Base-by-base conservation (phyloP, 2,329 filamentous ascomycete genomes). In the Neonectria hederae region DNA sequence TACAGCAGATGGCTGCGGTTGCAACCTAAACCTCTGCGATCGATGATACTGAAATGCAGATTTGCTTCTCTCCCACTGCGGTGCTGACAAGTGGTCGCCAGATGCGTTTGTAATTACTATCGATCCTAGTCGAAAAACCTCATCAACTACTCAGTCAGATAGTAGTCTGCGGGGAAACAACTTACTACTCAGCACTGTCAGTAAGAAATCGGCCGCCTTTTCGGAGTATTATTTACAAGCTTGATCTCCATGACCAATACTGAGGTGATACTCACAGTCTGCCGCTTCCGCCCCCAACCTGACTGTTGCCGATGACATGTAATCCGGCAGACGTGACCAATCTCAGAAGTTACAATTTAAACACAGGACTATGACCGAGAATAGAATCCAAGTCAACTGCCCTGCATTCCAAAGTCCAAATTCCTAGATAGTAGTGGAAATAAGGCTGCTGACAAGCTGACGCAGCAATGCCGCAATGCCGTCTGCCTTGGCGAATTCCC, bases 221-320 rank as follows among this genome's bases (percentile, higher is more conserved):
- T 42, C 8, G n/a, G 38, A n/a, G 9, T 2, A 48, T 48, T n/a
- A 35, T 11, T 21, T 32, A 10, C 24, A 19, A 51, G 26, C 26
- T 14, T 6, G 3, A 32, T 30, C 10, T 49, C 46, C 14, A 2
- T 14, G 48, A 32, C 26, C 46, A 51, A 51, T 51, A 9, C 46
- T n/a, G 4, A n/a, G 30, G 17, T 46, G 21, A 30, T 7, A n/a
- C 5, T 19, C 9, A 26, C 4, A 48, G 3, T 21, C 11, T 19
- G 19, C 48, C 9, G n/a, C 28, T 38, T 48, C 51, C 22, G 49
- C 42, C 42, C 57, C 57, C 51, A 46, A 54, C 26, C 4, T 30
- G 10, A 19, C 19, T n/a, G n/a, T 32, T n/a, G 22, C 8, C 28
- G n/a, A n/a, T n/a, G 46, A 21, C 30, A 32, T 51, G n/a, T 30